phyloP scores from a whole-genome alignment of 164 flowering plant genomes.

The Paratinospora sagittata region DNA sequence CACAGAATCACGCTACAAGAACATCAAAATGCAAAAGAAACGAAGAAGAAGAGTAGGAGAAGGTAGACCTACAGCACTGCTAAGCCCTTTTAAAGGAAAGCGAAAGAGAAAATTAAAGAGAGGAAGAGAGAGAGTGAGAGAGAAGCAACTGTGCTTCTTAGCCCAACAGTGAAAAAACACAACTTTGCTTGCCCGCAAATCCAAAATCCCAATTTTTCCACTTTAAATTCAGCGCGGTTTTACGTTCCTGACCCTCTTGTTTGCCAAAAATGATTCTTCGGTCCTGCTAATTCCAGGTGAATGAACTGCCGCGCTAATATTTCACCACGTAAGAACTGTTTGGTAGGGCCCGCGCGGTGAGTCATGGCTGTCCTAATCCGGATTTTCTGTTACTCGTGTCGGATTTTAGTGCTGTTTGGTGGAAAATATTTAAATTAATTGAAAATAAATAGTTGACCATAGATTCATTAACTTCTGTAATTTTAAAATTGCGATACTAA shows the following conservation, averaged over 20 bases:
- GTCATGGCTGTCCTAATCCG: not conserved
- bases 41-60: not conserved
- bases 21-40: not conserved
- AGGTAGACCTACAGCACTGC: not conserved
- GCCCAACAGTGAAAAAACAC: constrained; percentile 2
- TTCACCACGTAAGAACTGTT: not conserved
- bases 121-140: constrained; percentile 13
- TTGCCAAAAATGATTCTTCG: no score
- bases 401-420: not conserved
- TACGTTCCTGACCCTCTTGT: no score
- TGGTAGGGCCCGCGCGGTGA: not conserved
- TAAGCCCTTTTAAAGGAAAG: constrained; percentile 9
- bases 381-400: not conserved
- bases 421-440: no score
- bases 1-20: not conserved
- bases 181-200: constrained; percentile 1
- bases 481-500: no score
- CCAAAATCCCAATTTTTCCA: not conserved
- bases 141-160: constrained; percentile 10
- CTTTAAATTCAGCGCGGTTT: no score
- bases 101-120: not conserved
- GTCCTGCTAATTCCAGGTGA: no score
- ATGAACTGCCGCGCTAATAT: no score
- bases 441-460: no score
- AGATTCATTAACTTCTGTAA: no score